phyloP scores from a whole-genome alignment of 768 basidiomycete species.

The Mycena albidolilacea region DNA sequence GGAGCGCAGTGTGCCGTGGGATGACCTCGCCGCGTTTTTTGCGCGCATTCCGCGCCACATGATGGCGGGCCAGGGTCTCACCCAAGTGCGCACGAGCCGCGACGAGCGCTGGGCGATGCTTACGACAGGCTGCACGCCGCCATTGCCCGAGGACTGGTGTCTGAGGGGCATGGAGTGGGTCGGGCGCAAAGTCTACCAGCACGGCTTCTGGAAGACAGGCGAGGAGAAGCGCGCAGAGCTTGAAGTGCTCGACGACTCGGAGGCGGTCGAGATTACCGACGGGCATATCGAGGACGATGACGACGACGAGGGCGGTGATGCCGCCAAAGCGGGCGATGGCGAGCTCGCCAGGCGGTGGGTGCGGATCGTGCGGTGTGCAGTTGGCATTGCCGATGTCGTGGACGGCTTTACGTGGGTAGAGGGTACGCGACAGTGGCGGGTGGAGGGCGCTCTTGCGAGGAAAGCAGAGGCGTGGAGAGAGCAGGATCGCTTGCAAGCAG shows the following conservation, averaged over 20 bases:
- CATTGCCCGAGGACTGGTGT: constrained; percentile 95
- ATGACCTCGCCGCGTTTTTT: constrained; percentile 76
- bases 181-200: constrained; percentile 89
- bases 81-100: constrained; percentile 45
- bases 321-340: constrained; percentile 46
- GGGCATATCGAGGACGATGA: constrained; percentile 88
- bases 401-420: constrained; percentile 83
- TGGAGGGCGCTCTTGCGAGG: constrained; percentile 75
- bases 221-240: constrained; percentile 80
- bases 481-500: constrained; percentile 75
- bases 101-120: constrained; percentile 76
- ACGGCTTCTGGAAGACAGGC: constrained; percentile 93
- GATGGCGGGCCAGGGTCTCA: constrained; percentile 62
- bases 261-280: constrained; percentile 73
- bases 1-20: constrained; percentile 90
- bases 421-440: constrained; percentile 71
- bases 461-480: constrained; percentile 81
- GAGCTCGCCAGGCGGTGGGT: constrained; percentile 79
- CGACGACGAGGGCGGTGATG: constrained; percentile 60
- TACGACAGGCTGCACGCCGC: constrained; percentile 76
- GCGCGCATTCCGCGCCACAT: constrained; percentile 69
- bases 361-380: constrained; percentile 77
- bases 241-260: constrained; percentile 80
- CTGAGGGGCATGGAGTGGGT: constrained; percentile 98
- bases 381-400: constrained; percentile 77